Evolutionary conservation across 305 asterid genomes (phyloP).

Genomic region (Solanum hybrid): DNA sequence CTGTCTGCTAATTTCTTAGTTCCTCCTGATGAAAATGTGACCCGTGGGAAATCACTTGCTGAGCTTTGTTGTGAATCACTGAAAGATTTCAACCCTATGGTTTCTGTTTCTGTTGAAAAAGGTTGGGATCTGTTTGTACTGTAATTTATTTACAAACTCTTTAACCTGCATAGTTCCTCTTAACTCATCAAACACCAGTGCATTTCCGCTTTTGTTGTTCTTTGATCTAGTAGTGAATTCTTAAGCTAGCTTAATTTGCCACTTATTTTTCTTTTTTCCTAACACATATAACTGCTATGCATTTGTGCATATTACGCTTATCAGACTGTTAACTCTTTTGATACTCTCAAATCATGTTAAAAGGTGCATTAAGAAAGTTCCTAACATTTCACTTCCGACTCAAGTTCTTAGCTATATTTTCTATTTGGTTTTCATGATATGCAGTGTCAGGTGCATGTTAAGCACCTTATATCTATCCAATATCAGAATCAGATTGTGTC

Average conservation of each 20-base stretch:
- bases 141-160: background rate
- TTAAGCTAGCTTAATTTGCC: background rate
- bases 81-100: slow-evolving; percentile 81
- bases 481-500: background rate
- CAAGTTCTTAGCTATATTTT: background rate
- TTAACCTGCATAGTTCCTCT: background rate
- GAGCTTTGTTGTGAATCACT: slow-evolving; percentile 68
- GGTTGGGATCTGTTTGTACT: slow-evolving; percentile 20
- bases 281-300: background rate
- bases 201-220: background rate
- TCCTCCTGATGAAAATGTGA: slow-evolving; percentile 41
- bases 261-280: background rate
- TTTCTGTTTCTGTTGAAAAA: slow-evolving; percentile 57
- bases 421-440: background rate
- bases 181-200: background rate
- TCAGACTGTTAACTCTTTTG: background rate
- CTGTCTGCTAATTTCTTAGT: slow-evolving; percentile 73
- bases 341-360: background rate
- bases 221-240: background rate
- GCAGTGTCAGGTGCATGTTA: background rate
- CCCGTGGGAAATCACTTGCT: slow-evolving; percentile 59
- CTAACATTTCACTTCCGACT: background rate
- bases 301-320: background rate
- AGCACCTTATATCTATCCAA: background rate
- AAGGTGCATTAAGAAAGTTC: background rate